Conservation (phyloP, 805 yeast genomes). For the Tetrapisispora pingtungensis region DNA sequence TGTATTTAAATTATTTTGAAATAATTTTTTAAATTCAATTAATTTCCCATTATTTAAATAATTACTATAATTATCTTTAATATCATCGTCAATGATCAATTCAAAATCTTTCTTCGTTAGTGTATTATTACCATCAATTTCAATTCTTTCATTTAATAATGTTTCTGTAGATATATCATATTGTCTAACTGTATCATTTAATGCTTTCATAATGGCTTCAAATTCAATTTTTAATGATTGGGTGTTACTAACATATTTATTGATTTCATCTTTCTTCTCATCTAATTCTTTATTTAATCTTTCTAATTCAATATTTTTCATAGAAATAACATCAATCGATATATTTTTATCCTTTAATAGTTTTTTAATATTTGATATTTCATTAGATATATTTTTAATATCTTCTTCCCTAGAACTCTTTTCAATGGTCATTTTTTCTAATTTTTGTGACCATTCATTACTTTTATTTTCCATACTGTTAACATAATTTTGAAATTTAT, state of each 20-base stretch:
- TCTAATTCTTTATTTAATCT: slow-evolving; percentile 47
- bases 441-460: slow-evolving; percentile 49
- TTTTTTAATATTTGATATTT: slow-evolving; percentile 33
- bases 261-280: slow-evolving; percentile 33
- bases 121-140: slow-evolving; percentile 14
- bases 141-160: slow-evolving; percentile 15
- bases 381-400: slow-evolving; percentile 33
- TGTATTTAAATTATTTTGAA: slow-evolving; percentile 6
- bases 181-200: slow-evolving; percentile 43
- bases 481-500: slow-evolving; percentile 62
- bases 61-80: slow-evolving; percentile 22
- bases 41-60: slow-evolving; percentile 8
- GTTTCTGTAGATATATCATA: slow-evolving; percentile 47
- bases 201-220: slow-evolving; percentile 38
- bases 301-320: slow-evolving; percentile 52
- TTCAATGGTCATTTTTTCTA: slow-evolving; percentile 50
- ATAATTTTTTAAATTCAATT: slow-evolving; percentile 8
- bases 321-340: slow-evolving; percentile 53
- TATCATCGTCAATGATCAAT: slow-evolving; percentile 17
- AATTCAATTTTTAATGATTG: slow-evolving; percentile 42
- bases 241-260: slow-evolving; percentile 37
- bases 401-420: slow-evolving; percentile 26
- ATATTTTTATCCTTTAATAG: slow-evolving; percentile 46
- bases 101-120: slow-evolving; percentile 24
- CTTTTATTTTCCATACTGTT: slow-evolving; percentile 57